Evolutionary conservation across 2,329 filamentous ascomycete genomes (phyloP).

Genomic region (Alternaria triticimaculans): DNA sequence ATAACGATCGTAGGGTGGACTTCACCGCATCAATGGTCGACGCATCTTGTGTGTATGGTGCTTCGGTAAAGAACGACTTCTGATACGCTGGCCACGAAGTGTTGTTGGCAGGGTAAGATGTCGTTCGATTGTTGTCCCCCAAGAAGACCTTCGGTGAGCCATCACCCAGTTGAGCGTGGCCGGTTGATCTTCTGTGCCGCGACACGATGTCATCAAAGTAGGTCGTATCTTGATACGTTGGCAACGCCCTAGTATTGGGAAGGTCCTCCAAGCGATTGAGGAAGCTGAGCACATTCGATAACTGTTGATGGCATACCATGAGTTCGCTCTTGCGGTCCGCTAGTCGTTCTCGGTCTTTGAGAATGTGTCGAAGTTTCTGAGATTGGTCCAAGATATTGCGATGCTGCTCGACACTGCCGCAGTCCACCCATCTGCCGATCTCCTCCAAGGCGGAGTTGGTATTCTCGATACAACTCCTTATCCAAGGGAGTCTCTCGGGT

Average conservation of each 20-base stretch:
- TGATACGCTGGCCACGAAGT: background rate
- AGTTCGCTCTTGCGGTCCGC: constrained; percentile 29
- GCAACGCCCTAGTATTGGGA: background rate
- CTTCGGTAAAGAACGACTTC: background rate
- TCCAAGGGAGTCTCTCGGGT: constrained; percentile 29
- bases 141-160: background rate
- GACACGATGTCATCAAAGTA: constrained; percentile 10
- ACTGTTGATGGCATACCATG: constrained; percentile 30
- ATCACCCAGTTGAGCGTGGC: background rate
- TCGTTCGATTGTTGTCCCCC: background rate
- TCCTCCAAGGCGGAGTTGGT: constrained; percentile 29
- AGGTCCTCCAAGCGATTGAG: constrained; percentile 24
- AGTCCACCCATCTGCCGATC: constrained; percentile 35
- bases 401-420: constrained; percentile 25
- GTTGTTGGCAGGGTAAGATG: background rate
- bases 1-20: background rate
- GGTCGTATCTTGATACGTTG: constrained; percentile 7
- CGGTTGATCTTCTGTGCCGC: background rate
- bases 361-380: constrained; percentile 25
- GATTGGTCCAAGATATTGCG: constrained; percentile 22
- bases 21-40: background rate
- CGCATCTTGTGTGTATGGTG: background rate
- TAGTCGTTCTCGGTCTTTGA: constrained; percentile 34
- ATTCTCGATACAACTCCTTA: constrained; percentile 23
- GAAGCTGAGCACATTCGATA: constrained; percentile 30